Conservation (phyloP, 192 early-diverging fungal species). For the Coemansia sp. region DNA sequence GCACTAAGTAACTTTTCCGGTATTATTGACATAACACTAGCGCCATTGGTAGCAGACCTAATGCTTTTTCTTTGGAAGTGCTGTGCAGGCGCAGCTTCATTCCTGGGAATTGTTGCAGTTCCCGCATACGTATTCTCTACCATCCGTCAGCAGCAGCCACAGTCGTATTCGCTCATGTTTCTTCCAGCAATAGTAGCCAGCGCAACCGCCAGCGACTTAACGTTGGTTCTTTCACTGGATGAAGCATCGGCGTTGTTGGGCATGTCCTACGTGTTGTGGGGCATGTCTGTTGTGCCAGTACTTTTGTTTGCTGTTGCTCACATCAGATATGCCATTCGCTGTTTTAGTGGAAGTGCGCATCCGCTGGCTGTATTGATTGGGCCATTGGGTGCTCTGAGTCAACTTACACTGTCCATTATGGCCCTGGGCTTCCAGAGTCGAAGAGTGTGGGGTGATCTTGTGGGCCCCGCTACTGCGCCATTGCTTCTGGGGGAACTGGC, state of each 20-base stretch:
- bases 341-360: neutral
- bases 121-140: neutral
- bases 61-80: conserved; percentile 15
- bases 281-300: conserved; percentile 13
- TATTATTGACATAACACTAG: conserved; percentile 24
- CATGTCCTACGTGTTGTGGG: conserved; percentile 26
- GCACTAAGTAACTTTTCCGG: conserved; percentile 23
- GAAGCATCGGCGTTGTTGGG: conserved; percentile 16
- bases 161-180: conserved; percentile 11
- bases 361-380: conserved; percentile 4
- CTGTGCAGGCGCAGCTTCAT: conserved; percentile 8
- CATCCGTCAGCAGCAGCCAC: neutral
- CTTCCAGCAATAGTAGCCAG: conserved; percentile 19
- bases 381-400: conserved; percentile 18
- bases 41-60: conserved; percentile 31
- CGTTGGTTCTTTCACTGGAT: conserved; percentile 9
- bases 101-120: neutral
- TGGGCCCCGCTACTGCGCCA: conserved; percentile 29
- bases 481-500: conserved; percentile 44
- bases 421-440: conserved; percentile 33
- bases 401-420: conserved; percentile 35
- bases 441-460: conserved; percentile 33
- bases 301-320: conserved; percentile 15
- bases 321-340: conserved; percentile 3
- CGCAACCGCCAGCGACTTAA: conserved; percentile 20